Evolutionary conservation across 352 stramenopile species (phyloP), one percentile per base, ranked within the genome.

Genomic region (Blastocystis sp.): DNA sequence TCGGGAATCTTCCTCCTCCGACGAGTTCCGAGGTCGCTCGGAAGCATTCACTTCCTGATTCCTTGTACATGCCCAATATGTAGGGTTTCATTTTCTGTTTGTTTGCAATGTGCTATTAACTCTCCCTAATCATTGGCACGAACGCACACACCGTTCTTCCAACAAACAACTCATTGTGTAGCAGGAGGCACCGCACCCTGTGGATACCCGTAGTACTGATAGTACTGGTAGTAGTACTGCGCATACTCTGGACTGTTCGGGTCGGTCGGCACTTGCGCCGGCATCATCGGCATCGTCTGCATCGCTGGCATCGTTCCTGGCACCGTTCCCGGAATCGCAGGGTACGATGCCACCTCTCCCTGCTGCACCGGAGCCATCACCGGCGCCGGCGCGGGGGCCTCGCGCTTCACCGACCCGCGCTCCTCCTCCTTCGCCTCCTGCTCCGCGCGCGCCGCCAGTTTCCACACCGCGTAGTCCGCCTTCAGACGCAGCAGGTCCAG

Each of bases 211-310:
- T 81, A 81, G 42, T 81, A 81, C 69, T 81, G 69, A 51, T 81
- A 81, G 48, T 81, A 81, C 48, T 81, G 69, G 48, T 81, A 81
- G 42, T 81, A 81, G 69, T 81, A 81, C 46, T 81, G 69, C 14
- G 69, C 69, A 40, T 81, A 81, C 40, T 81, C 69, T 18, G 69
- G 69, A 64, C 69, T 81, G 34, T 81, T 81, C 34, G 69, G 69
- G 40, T 81, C 69, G 24, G 48, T 81, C 14, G 69, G 69, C 46
- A 78, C 49, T n/a, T n/a, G n/a, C 0, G 67, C 27, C 4, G 34
- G 34, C 67, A 78, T 78, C 40, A 27, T 14, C 16, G 56, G 56
- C 56, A 59, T 59, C 1, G 51, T 27, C 4, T 29, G 59, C 59
- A 69, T 69, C n/a, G 32, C 27, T 11, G 63, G 44, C 69, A 64